A percentile compares a stretch with the other conserved stretches of the same genome.
These are phyloP conservation scores for Tolypocladium guangdongense DNA, from an alignment of 2,329 filamentous ascomycete species.

Conservation along the genomic window DNA sequence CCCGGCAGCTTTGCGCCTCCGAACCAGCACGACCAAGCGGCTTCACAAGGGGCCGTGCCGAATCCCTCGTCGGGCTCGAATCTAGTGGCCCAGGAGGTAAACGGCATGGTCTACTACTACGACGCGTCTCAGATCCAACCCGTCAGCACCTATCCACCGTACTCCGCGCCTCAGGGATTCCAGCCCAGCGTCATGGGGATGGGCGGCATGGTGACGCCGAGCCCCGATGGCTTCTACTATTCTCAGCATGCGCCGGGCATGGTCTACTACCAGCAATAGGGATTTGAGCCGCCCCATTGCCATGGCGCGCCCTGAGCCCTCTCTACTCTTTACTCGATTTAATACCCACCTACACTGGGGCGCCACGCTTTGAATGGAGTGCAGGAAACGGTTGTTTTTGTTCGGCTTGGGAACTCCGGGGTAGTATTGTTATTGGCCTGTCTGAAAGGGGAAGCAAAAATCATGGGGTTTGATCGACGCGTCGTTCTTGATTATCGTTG, in stretches of 20 bases:
- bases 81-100: slow-evolving; percentile 72
- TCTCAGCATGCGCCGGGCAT: slow-evolving; percentile 43
- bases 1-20: slow-evolving; percentile 30
- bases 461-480: neutral
- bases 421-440: neutral
- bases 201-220: slow-evolving; percentile 69
- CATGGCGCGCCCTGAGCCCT: slow-evolving; percentile 12
- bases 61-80: slow-evolving; percentile 23
- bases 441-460: neutral
- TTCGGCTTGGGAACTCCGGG: neutral
- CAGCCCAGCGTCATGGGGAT: slow-evolving; percentile 52
- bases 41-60: slow-evolving; percentile 19
- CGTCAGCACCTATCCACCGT: slow-evolving; percentile 35
- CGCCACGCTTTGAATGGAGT: neutral
- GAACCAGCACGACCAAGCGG: slow-evolving; percentile 25
- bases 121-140: slow-evolving; percentile 62
- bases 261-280: slow-evolving; percentile 52
- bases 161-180: slow-evolving; percentile 41
- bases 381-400: neutral
- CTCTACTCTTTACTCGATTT: slow-evolving; percentile 17
- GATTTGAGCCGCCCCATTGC: slow-evolving; percentile 11
- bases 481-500: neutral
- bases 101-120: slow-evolving; percentile 95
- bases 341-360: slow-evolving; percentile 15
- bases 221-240: slow-evolving; percentile 61